Conservation (phyloP, 2,329 filamentous ascomycete genomes). For the Beauveria varroae region DNA sequence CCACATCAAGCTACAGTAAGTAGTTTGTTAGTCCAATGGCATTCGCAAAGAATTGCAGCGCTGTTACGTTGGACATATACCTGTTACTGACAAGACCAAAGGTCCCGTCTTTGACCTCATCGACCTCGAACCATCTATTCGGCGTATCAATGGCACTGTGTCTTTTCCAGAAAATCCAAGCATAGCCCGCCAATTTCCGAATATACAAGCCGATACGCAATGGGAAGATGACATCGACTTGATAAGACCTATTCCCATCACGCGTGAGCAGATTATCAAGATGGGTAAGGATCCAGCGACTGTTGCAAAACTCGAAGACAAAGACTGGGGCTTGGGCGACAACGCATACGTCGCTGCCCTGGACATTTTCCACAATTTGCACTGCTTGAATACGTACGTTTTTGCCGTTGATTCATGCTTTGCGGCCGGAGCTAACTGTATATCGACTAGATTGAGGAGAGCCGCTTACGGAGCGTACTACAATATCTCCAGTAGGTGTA, state of each 20-base stretch:
- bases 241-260: neutral
- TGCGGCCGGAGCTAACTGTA: neutral
- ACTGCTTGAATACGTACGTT: neutral
- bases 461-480: neutral
- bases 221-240: constrained; percentile 3
- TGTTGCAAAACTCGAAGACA: constrained; percentile 1
- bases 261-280: neutral
- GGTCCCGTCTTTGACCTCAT: neutral
- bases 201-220: neutral
- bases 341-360: neutral
- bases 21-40: neutral
- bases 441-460: neutral
- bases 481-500: neutral
- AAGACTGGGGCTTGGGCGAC: neutral
- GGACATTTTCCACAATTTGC: neutral
- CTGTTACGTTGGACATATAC: neutral
- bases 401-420: neutral
- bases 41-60: neutral
- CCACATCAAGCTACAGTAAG: neutral
- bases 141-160: neutral
- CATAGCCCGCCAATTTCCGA: neutral
- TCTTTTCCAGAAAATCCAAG: neutral
- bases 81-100: neutral
- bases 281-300: neutral
- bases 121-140: neutral